These are phyloP conservation scores for Trametes villosa DNA, from an alignment of 768 basidiomycete genomes.

Conservation along the genomic window DNA sequence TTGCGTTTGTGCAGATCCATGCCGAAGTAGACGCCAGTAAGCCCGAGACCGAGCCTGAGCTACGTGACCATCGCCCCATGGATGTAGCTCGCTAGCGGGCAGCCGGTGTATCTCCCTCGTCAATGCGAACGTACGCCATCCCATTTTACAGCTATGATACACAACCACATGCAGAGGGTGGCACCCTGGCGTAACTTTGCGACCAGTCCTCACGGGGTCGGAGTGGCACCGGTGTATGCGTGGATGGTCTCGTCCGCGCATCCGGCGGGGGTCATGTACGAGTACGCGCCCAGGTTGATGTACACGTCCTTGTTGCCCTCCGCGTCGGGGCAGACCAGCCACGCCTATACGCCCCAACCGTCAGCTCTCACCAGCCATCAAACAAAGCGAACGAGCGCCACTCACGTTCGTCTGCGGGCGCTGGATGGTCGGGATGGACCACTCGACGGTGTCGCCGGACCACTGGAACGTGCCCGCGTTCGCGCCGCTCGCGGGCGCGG, in stretches of 20 bases:
- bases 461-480: slow-evolving; percentile 51
- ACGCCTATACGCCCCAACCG: slow-evolving; percentile 40
- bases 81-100: no score
- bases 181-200: not conserved
- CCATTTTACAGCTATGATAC: no score
- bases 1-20: no score
- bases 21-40: no score
- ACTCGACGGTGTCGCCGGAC: slow-evolving; percentile 62
- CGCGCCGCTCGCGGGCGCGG: slow-evolving; percentile 49
- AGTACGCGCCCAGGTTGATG: slow-evolving; percentile 59
- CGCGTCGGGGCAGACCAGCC: slow-evolving; percentile 60
- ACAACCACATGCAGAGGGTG: no score
- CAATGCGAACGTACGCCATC: no score
- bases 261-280: slow-evolving; percentile 59
- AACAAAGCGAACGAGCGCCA: slow-evolving; percentile 8
- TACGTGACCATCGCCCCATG: no score
- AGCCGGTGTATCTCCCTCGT: no score
- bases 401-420: slow-evolving; percentile 58
- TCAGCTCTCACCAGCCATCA: slow-evolving; percentile 13
- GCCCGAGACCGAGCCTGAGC: no score
- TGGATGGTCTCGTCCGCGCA: slow-evolving; percentile 65
- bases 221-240: slow-evolving; percentile 61
- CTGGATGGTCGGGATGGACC: slow-evolving; percentile 53
- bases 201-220: slow-evolving; percentile 31
- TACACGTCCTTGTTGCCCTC: slow-evolving; percentile 48